Evolutionary conservation across 441 rosid genomes (phyloP).

Genomic region (Metrosideros polymorpha): DNA sequence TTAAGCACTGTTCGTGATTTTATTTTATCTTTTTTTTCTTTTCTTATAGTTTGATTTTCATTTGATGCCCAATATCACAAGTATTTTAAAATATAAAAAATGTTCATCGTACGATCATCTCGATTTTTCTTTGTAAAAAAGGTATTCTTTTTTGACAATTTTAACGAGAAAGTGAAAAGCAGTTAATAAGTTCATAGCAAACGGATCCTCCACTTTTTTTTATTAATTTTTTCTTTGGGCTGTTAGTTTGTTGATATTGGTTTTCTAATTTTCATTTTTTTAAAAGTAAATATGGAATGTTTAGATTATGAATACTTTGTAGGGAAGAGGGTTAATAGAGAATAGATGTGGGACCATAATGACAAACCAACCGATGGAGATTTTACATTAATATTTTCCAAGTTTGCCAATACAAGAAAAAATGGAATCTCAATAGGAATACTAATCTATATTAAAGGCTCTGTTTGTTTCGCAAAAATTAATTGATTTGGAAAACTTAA

Average conservation of each 20-base stretch:
- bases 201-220: neutral
- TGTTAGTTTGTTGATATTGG: neutral
- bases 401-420: neutral
- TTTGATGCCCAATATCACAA: neutral
- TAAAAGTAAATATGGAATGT: neutral
- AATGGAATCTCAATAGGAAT: neutral
- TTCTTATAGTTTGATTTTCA: neutral
- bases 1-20: no score
- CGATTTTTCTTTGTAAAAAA: neutral
- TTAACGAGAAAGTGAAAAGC: neutral
- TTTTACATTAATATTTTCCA: neutral
- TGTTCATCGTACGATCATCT: no score
- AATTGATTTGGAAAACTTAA: no score
- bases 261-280: neutral
- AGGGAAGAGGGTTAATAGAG: neutral
- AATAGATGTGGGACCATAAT: neutral
- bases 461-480: no score
- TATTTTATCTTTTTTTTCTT: accelerated
- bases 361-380: neutral
- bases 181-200: neutral
- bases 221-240: neutral
- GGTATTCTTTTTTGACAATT: neutral
- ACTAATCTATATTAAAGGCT: no score
- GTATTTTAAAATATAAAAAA: neutral
- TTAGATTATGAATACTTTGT: neutral